phyloP scores from a whole-genome alignment of 345 rosid species.

The Streptanthus diversifolius region DNA sequence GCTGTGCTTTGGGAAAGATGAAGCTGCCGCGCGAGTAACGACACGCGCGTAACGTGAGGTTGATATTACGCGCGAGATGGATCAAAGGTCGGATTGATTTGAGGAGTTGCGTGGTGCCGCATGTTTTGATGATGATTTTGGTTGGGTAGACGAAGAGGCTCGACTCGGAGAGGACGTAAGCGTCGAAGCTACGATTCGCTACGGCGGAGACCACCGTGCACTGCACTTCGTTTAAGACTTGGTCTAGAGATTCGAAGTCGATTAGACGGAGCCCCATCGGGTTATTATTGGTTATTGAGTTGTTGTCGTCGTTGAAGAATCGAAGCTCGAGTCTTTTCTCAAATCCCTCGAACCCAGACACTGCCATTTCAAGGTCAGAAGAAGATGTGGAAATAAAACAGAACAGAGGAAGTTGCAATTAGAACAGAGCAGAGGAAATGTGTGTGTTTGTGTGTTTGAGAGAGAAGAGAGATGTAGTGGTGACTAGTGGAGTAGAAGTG shows the following conservation, averaged over 20 bases:
- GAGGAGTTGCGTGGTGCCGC: slow-evolving; percentile 96
- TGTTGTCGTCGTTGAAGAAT: slow-evolving; percentile 55
- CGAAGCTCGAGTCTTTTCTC: slow-evolving; percentile 96
- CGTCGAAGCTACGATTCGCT: slow-evolving; percentile 72
- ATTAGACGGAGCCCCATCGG: slow-evolving; percentile 70
- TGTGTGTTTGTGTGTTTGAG: slow-evolving; percentile 36
- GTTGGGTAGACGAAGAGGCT: slow-evolving; percentile 93
- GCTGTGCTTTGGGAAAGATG: slow-evolving; percentile 83
- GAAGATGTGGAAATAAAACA: not conserved
- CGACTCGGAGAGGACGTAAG: slow-evolving; percentile 95
- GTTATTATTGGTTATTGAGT: slow-evolving; percentile 16
- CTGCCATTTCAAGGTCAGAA: slow-evolving; percentile 54
- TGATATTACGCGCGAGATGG: slow-evolving; percentile 51
- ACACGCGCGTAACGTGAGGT: slow-evolving; percentile 56
- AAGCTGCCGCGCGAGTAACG: slow-evolving; percentile 88
- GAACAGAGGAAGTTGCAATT: slow-evolving; percentile 2
- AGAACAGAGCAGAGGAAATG: slow-evolving; percentile 10
- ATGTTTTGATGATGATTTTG: slow-evolving; percentile 92
- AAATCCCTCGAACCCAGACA: slow-evolving; percentile 96
- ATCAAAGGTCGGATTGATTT: slow-evolving; percentile 84
- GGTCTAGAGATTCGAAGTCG: slow-evolving; percentile 61
- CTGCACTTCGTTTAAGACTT: slow-evolving; percentile 68
- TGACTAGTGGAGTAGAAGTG: slow-evolving; percentile 14
- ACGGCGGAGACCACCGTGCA: slow-evolving; percentile 96
- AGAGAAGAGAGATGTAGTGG: slow-evolving; percentile 32